Evolutionary conservation across 1,284 basidiomycete species (phyloP).

Genomic region (Austroboletus niveus): DNA sequence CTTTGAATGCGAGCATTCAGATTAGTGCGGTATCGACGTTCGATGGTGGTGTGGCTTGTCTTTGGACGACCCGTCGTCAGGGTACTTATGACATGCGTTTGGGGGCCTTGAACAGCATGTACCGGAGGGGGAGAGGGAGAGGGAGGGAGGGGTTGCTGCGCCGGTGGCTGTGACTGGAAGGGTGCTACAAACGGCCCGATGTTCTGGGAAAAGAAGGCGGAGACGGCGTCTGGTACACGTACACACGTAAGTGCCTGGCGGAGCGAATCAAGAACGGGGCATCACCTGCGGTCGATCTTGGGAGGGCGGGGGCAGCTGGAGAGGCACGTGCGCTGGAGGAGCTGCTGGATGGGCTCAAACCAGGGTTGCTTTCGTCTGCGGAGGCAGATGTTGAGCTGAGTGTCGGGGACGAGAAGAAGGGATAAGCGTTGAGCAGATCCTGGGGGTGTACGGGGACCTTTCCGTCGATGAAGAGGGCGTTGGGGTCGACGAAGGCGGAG

Average conservation of each 20-base stretch:
- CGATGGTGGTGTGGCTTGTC: conserved; percentile 89
- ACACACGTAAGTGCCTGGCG: neutral
- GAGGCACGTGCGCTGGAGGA: conserved; percentile 18
- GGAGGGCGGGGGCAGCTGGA: conserved; percentile 9
- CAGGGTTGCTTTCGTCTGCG: conserved; percentile 24
- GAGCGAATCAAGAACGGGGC: neutral
- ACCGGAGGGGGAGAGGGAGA: conserved; percentile 36
- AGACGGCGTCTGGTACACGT: conserved; percentile 14
- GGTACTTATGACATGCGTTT: conserved; percentile 26
- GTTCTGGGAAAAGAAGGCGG: conserved; percentile 18
- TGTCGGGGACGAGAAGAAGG: conserved; percentile 41
- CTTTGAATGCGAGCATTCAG: conserved; percentile 87
- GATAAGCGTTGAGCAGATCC: conserved; percentile 33
- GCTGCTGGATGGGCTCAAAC: conserved; percentile 23
- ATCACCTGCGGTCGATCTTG: conserved; percentile 13
- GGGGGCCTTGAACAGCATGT: conserved; percentile 25
- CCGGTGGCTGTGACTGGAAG: conserved; percentile 21
- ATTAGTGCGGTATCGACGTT: conserved; percentile 87
- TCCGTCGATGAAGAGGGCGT: conserved; percentile 49
- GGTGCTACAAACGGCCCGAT: conserved; percentile 33
- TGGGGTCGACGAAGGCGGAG: conserved; percentile 59
- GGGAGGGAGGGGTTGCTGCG: conserved; percentile 29
- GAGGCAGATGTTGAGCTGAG: conserved; percentile 32
- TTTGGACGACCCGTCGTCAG: conserved; percentile 56
- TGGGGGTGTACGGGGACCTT: conserved; percentile 20